Percentiles rank a stretch among this genome's conserved stretches.
Conservation (phyloP, 257 asterid species). For the Ophiorrhiza pumila region DNA sequence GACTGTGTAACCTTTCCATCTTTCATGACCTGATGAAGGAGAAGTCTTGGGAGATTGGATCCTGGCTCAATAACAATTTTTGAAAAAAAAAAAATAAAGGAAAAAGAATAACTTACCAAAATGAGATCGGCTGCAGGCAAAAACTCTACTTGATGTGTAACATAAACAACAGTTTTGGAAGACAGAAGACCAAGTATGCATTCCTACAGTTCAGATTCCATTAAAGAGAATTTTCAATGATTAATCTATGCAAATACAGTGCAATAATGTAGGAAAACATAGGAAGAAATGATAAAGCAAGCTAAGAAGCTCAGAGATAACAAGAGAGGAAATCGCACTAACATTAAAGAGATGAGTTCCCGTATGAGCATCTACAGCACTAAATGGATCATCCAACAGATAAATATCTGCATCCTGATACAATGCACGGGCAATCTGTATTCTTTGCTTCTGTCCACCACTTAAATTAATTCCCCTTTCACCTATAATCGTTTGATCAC, state of each 20-base stretch:
- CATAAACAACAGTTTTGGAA: slow-evolving; percentile 64
- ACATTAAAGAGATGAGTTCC: slow-evolving; percentile 83
- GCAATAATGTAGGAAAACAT: not conserved
- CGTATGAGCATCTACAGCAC: slow-evolving; percentile 95
- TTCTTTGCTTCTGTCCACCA: slow-evolving; percentile 88
- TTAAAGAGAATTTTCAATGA: not conserved
- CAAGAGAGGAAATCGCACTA: slow-evolving; percentile 21
- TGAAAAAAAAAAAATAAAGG: too few species aligned
- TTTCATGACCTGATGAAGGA: slow-evolving; percentile 65
- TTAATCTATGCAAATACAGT: not conserved
- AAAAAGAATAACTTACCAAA: slow-evolving; percentile 55
- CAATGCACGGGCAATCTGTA: slow-evolving; percentile 86
- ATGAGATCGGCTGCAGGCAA: slow-evolving; percentile 80
- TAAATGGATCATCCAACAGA: slow-evolving; percentile 86
- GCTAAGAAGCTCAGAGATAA: too few species aligned
- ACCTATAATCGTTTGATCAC: slow-evolving; percentile 89
- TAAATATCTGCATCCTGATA: slow-evolving; percentile 82
- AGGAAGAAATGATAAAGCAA: not conserved
- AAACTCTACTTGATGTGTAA: slow-evolving; percentile 90
- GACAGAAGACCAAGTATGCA: slow-evolving; percentile 58
- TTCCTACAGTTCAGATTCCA: slow-evolving; percentile 45
- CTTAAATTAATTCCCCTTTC: slow-evolving; percentile 93
- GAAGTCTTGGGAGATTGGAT: not conserved
- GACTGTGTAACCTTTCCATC: slow-evolving; percentile 73
- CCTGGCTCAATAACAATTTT: not conserved